A percentile compares a stretch with the other conserved stretches of the same genome.
Conservation (phyloP, 2,329 filamentous ascomycete species). For the Aureobasidium sp. region DNA sequence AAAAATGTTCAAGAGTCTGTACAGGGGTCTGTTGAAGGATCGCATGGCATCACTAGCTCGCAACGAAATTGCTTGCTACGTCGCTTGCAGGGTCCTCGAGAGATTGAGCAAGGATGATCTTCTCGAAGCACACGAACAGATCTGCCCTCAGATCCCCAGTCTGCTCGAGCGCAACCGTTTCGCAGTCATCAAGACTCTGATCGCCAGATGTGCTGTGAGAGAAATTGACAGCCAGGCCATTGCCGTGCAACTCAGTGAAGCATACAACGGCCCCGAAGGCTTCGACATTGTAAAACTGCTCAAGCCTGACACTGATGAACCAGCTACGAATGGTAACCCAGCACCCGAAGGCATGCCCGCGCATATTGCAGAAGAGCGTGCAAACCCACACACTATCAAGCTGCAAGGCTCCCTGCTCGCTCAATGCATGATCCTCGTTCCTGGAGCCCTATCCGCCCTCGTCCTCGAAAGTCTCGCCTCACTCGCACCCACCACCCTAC, state of each 20-base stretch:
- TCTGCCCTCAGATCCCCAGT: slow-evolving; percentile 64
- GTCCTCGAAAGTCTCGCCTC: slow-evolving; percentile 56
- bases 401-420: slow-evolving; percentile 78
- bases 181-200: slow-evolving; percentile 70
- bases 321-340: slow-evolving; percentile 12
- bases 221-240: slow-evolving; percentile 51
- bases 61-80: slow-evolving; percentile 86
- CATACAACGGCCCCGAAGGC: slow-evolving; percentile 47
- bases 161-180: slow-evolving; percentile 70
- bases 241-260: slow-evolving; percentile 50
- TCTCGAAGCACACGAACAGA: slow-evolving; percentile 61
- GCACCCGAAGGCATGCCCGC: slow-evolving; percentile 18
- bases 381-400: slow-evolving; percentile 8
- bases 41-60: slow-evolving; percentile 74
- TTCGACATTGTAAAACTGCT: slow-evolving; percentile 55
- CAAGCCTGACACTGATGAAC: slow-evolving; percentile 41
- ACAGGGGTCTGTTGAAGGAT: slow-evolving; percentile 70
- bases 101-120: slow-evolving; percentile 83
- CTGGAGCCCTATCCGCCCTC: slow-evolving; percentile 60
- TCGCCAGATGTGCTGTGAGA: slow-evolving; percentile 73
- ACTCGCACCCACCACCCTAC: slow-evolving; percentile 43
- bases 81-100: slow-evolving; percentile 74
- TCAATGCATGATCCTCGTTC: slow-evolving; percentile 68
- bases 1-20: slow-evolving; percentile 84
- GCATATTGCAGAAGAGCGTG: slow-evolving; percentile 11